These are phyloP conservation scores for Urochloa ruziziensis DNA, from an alignment of 176 grass and related monocot species.

Conservation along the genomic window DNA sequence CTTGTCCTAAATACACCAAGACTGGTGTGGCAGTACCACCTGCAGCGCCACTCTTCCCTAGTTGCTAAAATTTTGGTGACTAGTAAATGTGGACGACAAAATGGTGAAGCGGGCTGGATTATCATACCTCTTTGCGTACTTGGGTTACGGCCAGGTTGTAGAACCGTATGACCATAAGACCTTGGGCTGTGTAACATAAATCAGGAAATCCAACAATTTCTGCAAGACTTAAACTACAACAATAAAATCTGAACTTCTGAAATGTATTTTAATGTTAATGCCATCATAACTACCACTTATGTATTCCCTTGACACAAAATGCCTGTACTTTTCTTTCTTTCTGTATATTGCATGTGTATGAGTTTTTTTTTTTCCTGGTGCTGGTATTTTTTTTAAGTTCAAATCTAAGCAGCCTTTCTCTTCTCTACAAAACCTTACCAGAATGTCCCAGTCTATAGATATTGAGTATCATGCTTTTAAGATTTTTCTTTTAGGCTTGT, in stretches of 20 bases:
- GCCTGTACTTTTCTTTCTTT: too few species aligned
- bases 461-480: background rate
- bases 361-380: background rate
- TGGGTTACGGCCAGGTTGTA: background rate
- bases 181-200: background rate
- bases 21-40: background rate
- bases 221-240: background rate
- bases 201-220: background rate
- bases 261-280: too few species aligned
- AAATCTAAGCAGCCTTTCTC: background rate
- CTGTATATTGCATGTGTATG: too few species aligned
- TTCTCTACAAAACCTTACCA: background rate
- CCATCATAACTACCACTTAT: too few species aligned
- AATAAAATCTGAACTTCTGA: background rate
- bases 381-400: background rate
- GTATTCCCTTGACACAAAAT: too few species aligned
- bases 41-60: background rate
- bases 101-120: background rate
- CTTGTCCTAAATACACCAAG: background rate
- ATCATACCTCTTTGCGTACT: background rate
- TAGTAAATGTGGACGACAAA: background rate
- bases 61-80: background rate
- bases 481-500: background rate
- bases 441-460: background rate
- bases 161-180: background rate